Conservation (phyloP, 23 red algal species). For the Cyanidioschyzon merolae region DNA sequence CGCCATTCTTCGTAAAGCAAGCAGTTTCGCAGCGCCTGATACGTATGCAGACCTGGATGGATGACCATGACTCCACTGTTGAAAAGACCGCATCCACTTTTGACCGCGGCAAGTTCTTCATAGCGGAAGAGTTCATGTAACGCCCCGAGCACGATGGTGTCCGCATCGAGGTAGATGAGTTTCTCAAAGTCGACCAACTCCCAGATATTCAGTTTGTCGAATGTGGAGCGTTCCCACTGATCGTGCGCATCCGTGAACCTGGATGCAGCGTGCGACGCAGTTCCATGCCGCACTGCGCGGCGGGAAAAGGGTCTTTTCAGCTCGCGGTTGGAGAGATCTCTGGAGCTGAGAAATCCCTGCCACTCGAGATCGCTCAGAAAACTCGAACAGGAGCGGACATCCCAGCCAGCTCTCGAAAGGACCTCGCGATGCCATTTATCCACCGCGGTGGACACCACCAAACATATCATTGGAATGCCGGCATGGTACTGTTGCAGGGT, state of each 20-base stretch:
- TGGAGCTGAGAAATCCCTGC: slow-evolving; percentile 3
- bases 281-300: not conserved
- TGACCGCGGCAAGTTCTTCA: not conserved
- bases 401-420: not conserved
- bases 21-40: slow-evolving; percentile 7
- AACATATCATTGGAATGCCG: not conserved
- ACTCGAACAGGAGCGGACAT: not conserved
- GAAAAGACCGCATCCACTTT: slow-evolving; percentile 6
- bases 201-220: slow-evolving; percentile 3
- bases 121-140: slow-evolving; percentile 13
- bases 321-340: not conserved
- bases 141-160: not conserved
- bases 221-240: slow-evolving; percentile 4
- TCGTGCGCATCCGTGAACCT: not conserved
- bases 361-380: slow-evolving; percentile 17
- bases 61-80: slow-evolving; percentile 16
- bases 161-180: not conserved
- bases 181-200: slow-evolving; percentile 8
- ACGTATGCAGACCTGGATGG: not conserved
- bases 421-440: not conserved
- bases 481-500: not conserved
- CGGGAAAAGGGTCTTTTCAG: not conserved
- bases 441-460: not conserved
- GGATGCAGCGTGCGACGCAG: not conserved
- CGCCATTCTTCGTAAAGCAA: slow-evolving; percentile 1